Evolutionary conservation across 2,329 filamentous ascomycete genomes (phyloP), one percentile per base, ranked within the genome.

Genomic region (Ophiostoma quercus): DNA sequence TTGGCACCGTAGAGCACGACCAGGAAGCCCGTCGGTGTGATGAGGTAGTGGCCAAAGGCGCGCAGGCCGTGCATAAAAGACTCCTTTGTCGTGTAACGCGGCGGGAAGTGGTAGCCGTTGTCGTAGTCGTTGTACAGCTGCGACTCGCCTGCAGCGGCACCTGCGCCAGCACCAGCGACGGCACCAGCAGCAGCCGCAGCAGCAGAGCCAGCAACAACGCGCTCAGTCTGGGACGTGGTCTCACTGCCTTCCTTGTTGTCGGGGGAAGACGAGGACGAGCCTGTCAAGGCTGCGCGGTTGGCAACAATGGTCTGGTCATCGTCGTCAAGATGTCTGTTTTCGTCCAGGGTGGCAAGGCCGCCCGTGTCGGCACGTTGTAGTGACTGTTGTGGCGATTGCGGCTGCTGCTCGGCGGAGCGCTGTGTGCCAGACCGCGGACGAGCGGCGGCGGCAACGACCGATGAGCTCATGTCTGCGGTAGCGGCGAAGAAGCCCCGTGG

Each of bases 1-100:
- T 94, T 94, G 70, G 95, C 84, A 14, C 90, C 88, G 78, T 96
- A 96, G 6, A 96, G 78, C 1, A 88, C 90, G 57, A 94, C 86
- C 69, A 92, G 81, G 77, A 95, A 92, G 2, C 92, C 92, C 69
- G 91, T 79, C 0, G 90, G 90, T 0, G 92, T 96, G 51, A 85
- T 81, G 74, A 90, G 86, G 81, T 92, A 96, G 68, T 86, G 84
- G 87, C 87, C 89, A 76, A 91, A 92, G 0, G 86, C 84, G 37
- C 83, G 80, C 14, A 88, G 76, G 1, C 84, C 86, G 68, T 88
- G 86, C 25, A 78, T 80, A 1, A 86, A 85, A 1, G 88, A 85
- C 70, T 87, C 84, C 47, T 80, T 83, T 81, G 85, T 87, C 0
- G 87, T 79, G 74, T 87, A 86, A 69, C 83, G 86, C 5, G 85